Evolutionary conservation across 1,139 yeast genomes (phyloP), one percentile per base, ranked within the genome.

Genomic region (Magnusiomyces starmeri): DNA sequence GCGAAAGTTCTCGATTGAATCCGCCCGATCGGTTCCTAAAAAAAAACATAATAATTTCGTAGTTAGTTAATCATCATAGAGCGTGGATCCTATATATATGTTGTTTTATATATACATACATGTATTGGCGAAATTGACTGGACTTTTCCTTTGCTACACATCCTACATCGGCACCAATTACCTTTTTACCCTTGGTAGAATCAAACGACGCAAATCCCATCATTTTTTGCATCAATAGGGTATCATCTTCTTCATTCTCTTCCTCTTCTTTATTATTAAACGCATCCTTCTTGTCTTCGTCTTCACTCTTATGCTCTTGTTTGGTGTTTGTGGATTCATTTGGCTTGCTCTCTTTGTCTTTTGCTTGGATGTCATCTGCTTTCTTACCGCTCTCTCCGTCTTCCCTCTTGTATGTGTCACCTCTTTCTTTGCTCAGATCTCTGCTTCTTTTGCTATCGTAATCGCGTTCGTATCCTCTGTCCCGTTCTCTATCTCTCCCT

Each of bases 161-260:
- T 16, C 79, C 80, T 4, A 74, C 75, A 54, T 77, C 75, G 2
- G 61, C 51, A 3, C 65, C 66, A 6, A 49, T 46, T 4, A 78
- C 82, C 51, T 79, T 79, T 57, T 79, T 79, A 43, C 81, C 78
- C 62, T 83, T 82, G 3, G 88, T 82, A 1, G 82, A 63, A 0
- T 74, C 75, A 65, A 83, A 83, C 1, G 78, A 77, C 2, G 75
- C 70, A 60, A 82, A 82, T 2, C 92, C 94, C 87, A 84, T 82
- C 60, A 83, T 70, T 44, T 65, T 57, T 49, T 60, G 59, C 69
- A 70, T 66, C 49, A 59, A 55, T 14, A 62, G 65, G 27, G 64
- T 64, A 9, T 58, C 64, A 12, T 58, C 63, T 8, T 53, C 61
- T n/a, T 54, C 57, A 18, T 44, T 45, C 26, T 65, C 64, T n/a